Evolutionary conservation across 805 yeast genomes (phyloP).

Genomic region (Lipomyces japonicus): DNA sequence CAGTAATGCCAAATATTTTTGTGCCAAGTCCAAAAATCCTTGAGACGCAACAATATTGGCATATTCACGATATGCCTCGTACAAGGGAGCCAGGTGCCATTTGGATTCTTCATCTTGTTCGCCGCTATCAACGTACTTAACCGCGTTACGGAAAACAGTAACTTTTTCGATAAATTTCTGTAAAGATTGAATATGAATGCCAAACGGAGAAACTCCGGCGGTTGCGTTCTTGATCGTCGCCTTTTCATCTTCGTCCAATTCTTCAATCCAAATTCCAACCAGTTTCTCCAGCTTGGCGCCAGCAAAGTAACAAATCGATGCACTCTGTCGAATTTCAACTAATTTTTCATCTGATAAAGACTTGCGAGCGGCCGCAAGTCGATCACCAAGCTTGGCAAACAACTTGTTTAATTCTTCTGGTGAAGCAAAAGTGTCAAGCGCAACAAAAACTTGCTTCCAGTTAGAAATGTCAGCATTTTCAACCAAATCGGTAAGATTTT

Average conservation of each 20-base stretch:
- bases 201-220: conserved; percentile 54
- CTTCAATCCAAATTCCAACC: conserved; percentile 78
- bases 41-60: conserved; percentile 72
- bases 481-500: conserved; percentile 63
- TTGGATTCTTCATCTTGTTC: conserved; percentile 30
- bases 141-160: conserved; percentile 61
- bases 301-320: conserved; percentile 71
- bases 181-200: conserved; percentile 78
- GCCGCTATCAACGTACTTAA: conserved; percentile 29
- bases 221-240: conserved; percentile 32
- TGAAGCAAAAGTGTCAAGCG: conserved; percentile 56
- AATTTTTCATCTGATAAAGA: conserved; percentile 23
- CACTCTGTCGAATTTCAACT: conserved; percentile 57
- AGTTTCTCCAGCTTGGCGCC: conserved; percentile 79
- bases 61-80: conserved; percentile 72
- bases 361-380: conserved; percentile 48
- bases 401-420: conserved; percentile 49
- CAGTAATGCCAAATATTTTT: conserved; percentile 59
- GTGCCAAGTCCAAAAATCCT: conserved; percentile 82
- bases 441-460: conserved; percentile 79
- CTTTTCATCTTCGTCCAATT: conserved; percentile 49
- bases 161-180: conserved; percentile 80
- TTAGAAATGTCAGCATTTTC: conserved; percentile 68
- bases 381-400: conserved; percentile 70
- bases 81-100: conserved; percentile 48